Percentiles rank a stretch among this genome's conserved stretches.
Evolutionary conservation across 2,329 filamentous ascomycete species (phyloP).

Genomic region (Fusarium gaditjirri): DNA sequence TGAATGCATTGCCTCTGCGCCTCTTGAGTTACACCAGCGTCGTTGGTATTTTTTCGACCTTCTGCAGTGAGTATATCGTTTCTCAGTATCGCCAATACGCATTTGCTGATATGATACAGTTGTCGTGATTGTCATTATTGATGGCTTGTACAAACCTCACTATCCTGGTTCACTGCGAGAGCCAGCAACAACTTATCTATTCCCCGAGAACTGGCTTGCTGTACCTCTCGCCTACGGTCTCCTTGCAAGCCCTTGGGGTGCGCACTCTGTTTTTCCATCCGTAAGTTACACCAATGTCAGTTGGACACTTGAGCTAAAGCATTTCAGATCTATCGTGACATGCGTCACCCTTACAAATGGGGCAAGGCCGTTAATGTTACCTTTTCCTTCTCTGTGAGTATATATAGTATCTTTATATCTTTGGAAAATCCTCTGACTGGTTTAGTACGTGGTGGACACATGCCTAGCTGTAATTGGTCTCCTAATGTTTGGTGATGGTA

Average conservation of each 20-base stretch:
- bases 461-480: slow-evolving; percentile 85
- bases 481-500: slow-evolving; percentile 94
- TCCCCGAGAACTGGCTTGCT: slow-evolving; percentile 87
- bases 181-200: slow-evolving; percentile 81
- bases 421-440: background rate
- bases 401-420: background rate
- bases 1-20: slow-evolving; percentile 86
- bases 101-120: slow-evolving; percentile 61
- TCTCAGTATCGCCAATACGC: background rate
- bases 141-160: slow-evolving; percentile 85
- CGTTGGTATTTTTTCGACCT: slow-evolving; percentile 89
- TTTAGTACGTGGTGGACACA: slow-evolving; percentile 79
- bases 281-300: slow-evolving; percentile 48
- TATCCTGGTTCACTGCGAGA: slow-evolving; percentile 84
- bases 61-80: slow-evolving; percentile 74
- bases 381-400: slow-evolving; percentile 82
- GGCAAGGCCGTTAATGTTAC: slow-evolving; percentile 78
- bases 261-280: slow-evolving; percentile 82
- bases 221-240: slow-evolving; percentile 90
- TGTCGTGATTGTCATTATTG: slow-evolving; percentile 82
- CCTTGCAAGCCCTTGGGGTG: slow-evolving; percentile 80
- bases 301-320: background rate
- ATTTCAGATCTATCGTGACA: slow-evolving; percentile 67
- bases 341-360: slow-evolving; percentile 84
- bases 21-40: slow-evolving; percentile 91